These are phyloP conservation scores for Pelargonium nanum DNA, from an alignment of 345 rosid species.

Conservation along the genomic window DNA sequence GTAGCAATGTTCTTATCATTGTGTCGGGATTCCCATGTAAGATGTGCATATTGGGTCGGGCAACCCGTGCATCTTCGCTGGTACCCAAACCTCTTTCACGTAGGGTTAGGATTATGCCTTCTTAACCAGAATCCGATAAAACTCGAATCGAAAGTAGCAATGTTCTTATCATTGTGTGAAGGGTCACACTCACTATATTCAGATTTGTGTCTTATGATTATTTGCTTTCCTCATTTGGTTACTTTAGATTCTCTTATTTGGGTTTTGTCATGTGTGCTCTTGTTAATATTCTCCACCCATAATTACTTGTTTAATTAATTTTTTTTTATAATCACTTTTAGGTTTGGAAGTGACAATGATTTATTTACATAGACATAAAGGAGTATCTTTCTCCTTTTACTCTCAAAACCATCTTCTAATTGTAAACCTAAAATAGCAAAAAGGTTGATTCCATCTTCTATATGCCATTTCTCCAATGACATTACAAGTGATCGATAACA, in stretches of 20 bases:
- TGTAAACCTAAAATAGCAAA: neutral
- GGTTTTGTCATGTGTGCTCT: neutral
- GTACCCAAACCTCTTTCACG: too few species aligned
- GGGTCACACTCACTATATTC: too few species aligned
- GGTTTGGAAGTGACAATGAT: neutral
- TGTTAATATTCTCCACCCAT: conserved; percentile 24
- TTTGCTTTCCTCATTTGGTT: conserved; percentile 15
- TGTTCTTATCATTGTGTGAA: too few species aligned
- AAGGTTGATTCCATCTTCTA: neutral
- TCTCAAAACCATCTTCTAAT: neutral
- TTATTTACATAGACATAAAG: too few species aligned
- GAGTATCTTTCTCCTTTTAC: neutral
- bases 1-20: too few species aligned
- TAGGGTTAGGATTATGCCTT: too few species aligned
- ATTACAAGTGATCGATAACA: neutral
- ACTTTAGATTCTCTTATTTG: conserved; percentile 16
- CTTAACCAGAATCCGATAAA: too few species aligned
- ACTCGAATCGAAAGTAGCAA: too few species aligned
- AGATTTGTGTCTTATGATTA: conserved; percentile 2
- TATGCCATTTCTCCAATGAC: neutral
- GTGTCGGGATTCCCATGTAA: too few species aligned
- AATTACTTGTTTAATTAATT: neutral
- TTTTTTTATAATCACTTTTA: neutral
- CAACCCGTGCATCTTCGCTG: too few species aligned
- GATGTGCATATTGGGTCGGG: too few species aligned